These are phyloP conservation scores for Magnusiomyces tetraspermus DNA, from an alignment of 1,139 yeast species.

Conservation along the genomic window DNA sequence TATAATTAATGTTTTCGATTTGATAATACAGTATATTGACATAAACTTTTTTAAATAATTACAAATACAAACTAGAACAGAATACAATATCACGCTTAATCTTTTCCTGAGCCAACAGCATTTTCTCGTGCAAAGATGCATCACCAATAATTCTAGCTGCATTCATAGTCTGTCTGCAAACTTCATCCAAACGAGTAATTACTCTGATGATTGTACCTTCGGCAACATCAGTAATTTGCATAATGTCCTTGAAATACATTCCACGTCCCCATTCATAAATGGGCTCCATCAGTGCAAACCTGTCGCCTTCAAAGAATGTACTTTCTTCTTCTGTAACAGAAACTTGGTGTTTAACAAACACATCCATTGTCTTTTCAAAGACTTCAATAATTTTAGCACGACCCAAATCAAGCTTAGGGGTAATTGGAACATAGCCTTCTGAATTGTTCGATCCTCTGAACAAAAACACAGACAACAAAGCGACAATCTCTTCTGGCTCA, in stretches of 20 bases:
- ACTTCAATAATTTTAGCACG: constrained; percentile 60
- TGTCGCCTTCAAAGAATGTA: constrained; percentile 67
- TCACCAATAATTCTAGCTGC: constrained; percentile 96
- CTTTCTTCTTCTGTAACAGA: constrained; percentile 76
- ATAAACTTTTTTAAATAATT: no score
- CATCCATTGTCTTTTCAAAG: constrained; percentile 51
- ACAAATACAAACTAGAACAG: constrained; percentile 88
- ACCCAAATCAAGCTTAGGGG: constrained; percentile 80
- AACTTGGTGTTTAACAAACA: constrained; percentile 62
- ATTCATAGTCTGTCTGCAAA: constrained; percentile 87
- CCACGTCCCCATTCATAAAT: constrained; percentile 99
- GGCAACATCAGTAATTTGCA: constrained; percentile 78
- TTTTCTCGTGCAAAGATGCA: constrained; percentile 72
- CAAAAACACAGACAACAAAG: constrained; percentile 81
- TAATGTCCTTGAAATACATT: constrained; percentile 79
- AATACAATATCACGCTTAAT: constrained; percentile 95
- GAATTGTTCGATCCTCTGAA: constrained; percentile 69
- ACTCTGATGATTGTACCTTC: constrained; percentile 99
- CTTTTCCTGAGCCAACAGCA: constrained; percentile 87
- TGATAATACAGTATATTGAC: no score
- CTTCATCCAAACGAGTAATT: constrained; percentile 85
- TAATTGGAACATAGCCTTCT: constrained; percentile 43
- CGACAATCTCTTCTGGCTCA: constrained; percentile 94
- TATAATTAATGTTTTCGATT: no score
- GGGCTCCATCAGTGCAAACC: constrained; percentile 86